These are phyloP conservation scores for Viola pubescens DNA, from an alignment of 441 rosid genomes.

Conservation along the genomic window DNA sequence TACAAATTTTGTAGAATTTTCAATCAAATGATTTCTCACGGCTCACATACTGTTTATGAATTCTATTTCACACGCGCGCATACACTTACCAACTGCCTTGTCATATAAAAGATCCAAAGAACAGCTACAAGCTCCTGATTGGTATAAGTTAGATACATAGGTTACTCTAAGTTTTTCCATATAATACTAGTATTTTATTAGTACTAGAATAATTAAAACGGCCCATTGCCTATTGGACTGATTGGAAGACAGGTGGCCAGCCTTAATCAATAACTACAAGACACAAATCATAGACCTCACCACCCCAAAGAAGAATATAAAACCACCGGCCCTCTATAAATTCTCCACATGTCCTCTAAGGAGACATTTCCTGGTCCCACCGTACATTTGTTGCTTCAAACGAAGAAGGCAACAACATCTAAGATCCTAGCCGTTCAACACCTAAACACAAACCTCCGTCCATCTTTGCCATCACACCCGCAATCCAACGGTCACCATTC, in stretches of 20 bases:
- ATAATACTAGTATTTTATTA: no score
- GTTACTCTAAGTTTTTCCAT: no score
- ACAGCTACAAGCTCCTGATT: no score
- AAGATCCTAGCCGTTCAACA: not conserved
- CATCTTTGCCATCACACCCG: not conserved
- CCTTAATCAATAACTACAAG: not conserved
- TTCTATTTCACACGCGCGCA: no score
- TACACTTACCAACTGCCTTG: no score
- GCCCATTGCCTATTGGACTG: not conserved
- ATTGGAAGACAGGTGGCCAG: slow-evolving; percentile 15
- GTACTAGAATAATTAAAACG: no score
- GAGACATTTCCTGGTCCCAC: slow-evolving; percentile 17
- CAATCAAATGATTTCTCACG: no score
- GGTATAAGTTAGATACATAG: no score
- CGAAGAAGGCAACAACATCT: slow-evolving; percentile 10
- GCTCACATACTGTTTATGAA: no score
- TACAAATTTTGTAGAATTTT: no score
- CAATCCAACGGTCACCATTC: not conserved
- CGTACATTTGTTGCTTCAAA: slow-evolving; percentile 11
- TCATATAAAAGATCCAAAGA: no score
- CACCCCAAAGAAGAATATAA: slow-evolving; percentile 4
- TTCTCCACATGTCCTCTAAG: slow-evolving; percentile 13
- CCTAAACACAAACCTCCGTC: not conserved
- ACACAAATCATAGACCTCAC: not conserved
- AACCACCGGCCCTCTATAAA: slow-evolving; percentile 6